These are phyloP conservation scores for Blastocladiella emersonii DNA, from an alignment of 371 early-diverging fungal genomes.

Conservation along the genomic window DNA sequence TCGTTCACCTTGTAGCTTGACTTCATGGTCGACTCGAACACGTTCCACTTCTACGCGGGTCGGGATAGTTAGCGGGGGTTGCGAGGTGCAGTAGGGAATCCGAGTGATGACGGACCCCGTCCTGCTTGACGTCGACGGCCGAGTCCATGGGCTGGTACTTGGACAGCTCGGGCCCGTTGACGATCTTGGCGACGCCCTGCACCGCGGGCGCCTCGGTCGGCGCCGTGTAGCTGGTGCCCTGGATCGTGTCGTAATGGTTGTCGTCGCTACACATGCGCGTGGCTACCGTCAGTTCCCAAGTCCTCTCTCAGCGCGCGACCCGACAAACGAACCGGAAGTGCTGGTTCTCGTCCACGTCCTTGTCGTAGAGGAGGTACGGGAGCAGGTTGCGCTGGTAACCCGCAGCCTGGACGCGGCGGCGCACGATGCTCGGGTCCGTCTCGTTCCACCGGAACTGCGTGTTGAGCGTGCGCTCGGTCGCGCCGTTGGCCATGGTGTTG, in stretches of 20 bases:
- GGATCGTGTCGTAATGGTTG: background rate
- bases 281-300: too few species aligned
- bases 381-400: conserved; percentile 1
- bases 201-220: background rate
- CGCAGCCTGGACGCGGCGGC: background rate
- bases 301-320: too few species aligned
- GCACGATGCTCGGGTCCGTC: background rate
- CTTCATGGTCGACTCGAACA: conserved; percentile 2
- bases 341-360: background rate
- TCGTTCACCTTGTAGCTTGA: background rate
- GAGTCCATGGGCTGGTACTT: background rate
- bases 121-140: background rate
- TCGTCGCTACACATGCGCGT: background rate
- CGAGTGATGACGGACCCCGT: background rate
- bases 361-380: background rate
- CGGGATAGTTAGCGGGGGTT: too few species aligned
- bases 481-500: background rate
- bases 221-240: background rate
- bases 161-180: background rate
- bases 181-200: background rate
- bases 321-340: conserved; percentile 1
- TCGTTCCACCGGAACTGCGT: conserved; percentile 1
- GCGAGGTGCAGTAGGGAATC: too few species aligned
- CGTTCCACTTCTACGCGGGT: background rate
- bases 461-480: background rate